Conservation (phyloP, 2,329 filamentous ascomycete genomes). For the Hypoxylon sp. region DNA sequence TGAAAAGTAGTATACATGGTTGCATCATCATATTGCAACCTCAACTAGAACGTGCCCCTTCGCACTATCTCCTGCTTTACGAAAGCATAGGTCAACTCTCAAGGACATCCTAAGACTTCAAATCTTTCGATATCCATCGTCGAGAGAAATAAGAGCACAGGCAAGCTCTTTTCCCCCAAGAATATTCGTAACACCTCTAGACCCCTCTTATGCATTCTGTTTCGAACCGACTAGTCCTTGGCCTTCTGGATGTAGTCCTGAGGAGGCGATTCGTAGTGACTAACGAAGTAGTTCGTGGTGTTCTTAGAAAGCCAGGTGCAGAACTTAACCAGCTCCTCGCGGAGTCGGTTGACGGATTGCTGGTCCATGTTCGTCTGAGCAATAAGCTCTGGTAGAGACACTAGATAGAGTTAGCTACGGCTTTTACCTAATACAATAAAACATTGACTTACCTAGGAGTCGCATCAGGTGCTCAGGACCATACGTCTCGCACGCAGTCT, state of each 20-base stretch:
- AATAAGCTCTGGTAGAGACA: conserved; percentile 91
- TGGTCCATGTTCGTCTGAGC: conserved; percentile 98
- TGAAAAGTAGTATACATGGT: neutral
- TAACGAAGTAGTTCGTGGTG: conserved; percentile 81
- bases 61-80: neutral
- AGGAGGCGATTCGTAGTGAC: conserved; percentile 79
- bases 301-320: conserved; percentile 87
- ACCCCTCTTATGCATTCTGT: neutral
- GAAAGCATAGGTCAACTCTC: neutral
- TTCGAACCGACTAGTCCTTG: conserved; percentile 47
- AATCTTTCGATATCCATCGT: neutral
- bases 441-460: conserved; percentile 78
- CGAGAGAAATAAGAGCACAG: neutral
- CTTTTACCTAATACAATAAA: neutral
- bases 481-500: conserved; percentile 84
- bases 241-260: conserved; percentile 81
- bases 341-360: conserved; percentile 88
- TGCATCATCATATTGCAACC: neutral
- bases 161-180: neutral
- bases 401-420: conserved; percentile 61
- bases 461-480: conserved; percentile 93
- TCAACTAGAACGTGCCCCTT: neutral
- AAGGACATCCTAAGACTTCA: neutral
- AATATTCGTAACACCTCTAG: neutral
- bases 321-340: conserved; percentile 90